A percentile compares a stretch with the other conserved stretches of the same genome.
phyloP scores from a whole-genome alignment of 2,329 filamentous ascomycete species.

The Fusarium scirpi region DNA sequence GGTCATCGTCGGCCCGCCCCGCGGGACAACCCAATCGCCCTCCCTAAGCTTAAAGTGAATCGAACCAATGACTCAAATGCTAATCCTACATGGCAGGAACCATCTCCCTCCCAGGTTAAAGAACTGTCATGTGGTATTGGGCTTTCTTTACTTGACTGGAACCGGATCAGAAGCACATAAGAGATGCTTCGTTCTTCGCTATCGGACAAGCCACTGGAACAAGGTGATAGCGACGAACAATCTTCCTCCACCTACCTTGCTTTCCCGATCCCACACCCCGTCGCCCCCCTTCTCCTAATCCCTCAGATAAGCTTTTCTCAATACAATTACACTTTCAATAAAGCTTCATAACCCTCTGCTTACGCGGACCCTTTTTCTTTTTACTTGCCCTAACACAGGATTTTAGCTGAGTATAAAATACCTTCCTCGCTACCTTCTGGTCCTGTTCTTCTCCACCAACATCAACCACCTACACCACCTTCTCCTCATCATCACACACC shows the following conservation, averaged over 20 bases:
- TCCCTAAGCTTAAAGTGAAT: not conserved
- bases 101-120: fast-evolving
- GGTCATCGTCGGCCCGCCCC: not conserved
- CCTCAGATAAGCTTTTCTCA: not conserved
- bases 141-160: not conserved
- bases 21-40: not conserved
- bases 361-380: not conserved
- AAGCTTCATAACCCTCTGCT: not conserved
- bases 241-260: too few species aligned
- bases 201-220: not conserved
- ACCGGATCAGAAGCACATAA: too few species aligned
- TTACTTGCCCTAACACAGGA: not conserved
- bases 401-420: not conserved
- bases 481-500: not conserved
- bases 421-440: not conserved
- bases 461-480: not conserved
- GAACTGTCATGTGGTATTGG: fast-evolving
- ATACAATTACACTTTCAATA: not conserved
- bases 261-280: too few species aligned
- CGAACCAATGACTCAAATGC: not conserved
- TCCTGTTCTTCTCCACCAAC: not conserved
- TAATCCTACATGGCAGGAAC: not conserved
- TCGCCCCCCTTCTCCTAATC: not conserved
- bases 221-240: not conserved
- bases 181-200: not conserved